phyloP scores from a whole-genome alignment of 495 filamentous ascomycete species.

The Penicillium desertorum region DNA sequence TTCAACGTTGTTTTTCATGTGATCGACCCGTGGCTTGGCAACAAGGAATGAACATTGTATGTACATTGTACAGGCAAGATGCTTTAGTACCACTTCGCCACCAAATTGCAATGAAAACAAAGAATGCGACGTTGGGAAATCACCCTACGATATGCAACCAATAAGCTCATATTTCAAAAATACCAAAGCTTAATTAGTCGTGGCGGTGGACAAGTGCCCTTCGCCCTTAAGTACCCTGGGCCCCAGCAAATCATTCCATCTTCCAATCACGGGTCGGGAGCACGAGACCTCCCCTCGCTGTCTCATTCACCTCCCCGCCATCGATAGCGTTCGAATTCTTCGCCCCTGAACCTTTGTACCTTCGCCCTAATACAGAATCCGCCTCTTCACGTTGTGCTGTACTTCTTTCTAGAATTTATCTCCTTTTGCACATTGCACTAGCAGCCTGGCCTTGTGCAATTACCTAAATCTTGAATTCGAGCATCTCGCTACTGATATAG shows the following conservation, averaged over 20 bases:
- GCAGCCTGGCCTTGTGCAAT: background rate
- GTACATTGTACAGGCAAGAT: background rate
- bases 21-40: background rate
- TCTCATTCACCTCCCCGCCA: slow-evolving; percentile 21
- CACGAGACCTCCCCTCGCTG: slow-evolving; percentile 38
- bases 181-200: background rate
- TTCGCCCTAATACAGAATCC: background rate
- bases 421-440: background rate
- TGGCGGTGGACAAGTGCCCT: slow-evolving; percentile 1
- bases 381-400: background rate
- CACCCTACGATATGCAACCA: background rate
- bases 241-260: slow-evolving; percentile 4
- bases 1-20: background rate
- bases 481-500: background rate
- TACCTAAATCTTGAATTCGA: background rate
- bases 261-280: slow-evolving; percentile 41
- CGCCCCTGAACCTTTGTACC: slow-evolving; percentile 7
- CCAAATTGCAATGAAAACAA: background rate
- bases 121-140: background rate
- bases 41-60: background rate
- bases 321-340: slow-evolving; percentile 1
- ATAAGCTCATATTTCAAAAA: background rate
- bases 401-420: background rate
- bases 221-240: slow-evolving; percentile 9
- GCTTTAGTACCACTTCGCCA: background rate